Percentiles rank a stretch among this genome's conserved stretches.
Conservation (phyloP, 768 basidiomycete species). For the Amylocystis lapponica region DNA sequence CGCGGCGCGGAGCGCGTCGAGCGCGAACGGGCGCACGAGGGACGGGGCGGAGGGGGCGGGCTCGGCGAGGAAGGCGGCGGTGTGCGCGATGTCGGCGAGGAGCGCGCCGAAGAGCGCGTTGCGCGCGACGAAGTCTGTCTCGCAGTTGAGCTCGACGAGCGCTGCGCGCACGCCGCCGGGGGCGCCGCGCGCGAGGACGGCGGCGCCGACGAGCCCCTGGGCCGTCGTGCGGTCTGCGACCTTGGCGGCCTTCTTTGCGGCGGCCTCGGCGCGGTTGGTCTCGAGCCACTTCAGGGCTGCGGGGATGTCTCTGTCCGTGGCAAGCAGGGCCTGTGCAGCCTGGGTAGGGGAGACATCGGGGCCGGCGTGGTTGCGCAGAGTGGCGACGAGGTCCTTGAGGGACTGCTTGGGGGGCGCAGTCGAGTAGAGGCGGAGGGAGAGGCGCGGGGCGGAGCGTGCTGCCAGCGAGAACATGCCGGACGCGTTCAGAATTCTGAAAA, state of each 20-base stretch:
- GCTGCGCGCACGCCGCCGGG: constrained; percentile 55
- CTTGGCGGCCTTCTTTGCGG: constrained; percentile 79
- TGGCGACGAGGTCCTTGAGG: constrained; percentile 67
- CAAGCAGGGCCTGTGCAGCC: constrained; percentile 81
- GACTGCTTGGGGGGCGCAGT: constrained; percentile 51
- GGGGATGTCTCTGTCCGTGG: constrained; percentile 67
- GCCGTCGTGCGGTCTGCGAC: constrained; percentile 66
- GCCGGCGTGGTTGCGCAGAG: constrained; percentile 76
- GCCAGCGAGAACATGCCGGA: constrained; percentile 17
- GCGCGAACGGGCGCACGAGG: constrained; percentile 44
- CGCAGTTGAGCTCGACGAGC: constrained; percentile 91
- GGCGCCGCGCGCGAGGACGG: constrained; percentile 61
- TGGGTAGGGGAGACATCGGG: constrained; percentile 82
- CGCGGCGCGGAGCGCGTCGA: constrained; percentile 53
- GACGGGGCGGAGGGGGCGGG: constrained; percentile 28
- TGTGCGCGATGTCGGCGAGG: constrained; percentile 76
- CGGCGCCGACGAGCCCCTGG: constrained; percentile 78
- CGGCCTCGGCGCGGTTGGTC: constrained; percentile 63
- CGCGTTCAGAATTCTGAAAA: neutral
- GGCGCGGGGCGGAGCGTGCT: constrained; percentile 8
- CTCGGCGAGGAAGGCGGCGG: constrained; percentile 67
- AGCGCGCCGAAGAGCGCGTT: constrained; percentile 78
- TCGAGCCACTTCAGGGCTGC: constrained; percentile 78
- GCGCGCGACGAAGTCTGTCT: constrained; percentile 93
- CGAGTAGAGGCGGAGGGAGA: constrained; percentile 43